Evolutionary conservation across 768 basidiomycete species (phyloP), one percentile per base, ranked within the genome.

Genomic region (Exidia glandulosa): DNA sequence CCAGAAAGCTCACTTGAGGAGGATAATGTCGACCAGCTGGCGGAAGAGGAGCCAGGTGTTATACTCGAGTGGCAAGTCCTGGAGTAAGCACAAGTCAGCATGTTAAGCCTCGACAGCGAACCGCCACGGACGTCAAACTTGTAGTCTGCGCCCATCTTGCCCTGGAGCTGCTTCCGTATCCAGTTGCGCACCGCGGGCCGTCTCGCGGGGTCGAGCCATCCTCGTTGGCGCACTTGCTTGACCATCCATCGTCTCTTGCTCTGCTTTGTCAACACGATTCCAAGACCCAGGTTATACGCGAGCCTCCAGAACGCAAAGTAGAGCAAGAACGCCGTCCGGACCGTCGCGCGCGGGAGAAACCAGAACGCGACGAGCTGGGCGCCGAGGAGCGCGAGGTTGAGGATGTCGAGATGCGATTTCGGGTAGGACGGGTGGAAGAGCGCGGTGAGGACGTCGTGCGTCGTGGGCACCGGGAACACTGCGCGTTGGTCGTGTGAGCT

Each of bases 31-130:
- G 25, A 98, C 95, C n/a, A 84, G 76, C 71, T 96, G 93, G 56
- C 95, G 85, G 72, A 97, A 99, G 61, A 97, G 79, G 32, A 99
- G 78, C 96, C 95, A 99, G 0, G 90, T 83, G 66, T 97, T 98
- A 73, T 95, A 97, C 71, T 97, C 94, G 37, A 92, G 69, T 0
- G 94, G 94, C 16, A 95, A 80, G 57, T 88, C 84, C 91, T 94
- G 62, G 57, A 19, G 60, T 57, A n/a, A 57, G 13, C 27, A 12
- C 29, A 37, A 13, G 37, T 47, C 56, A 45, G 54, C 56, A 57
- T 32, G 41, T 61, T 45, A 60, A 10, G 59, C 50, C 57, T 56
- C 52, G 41, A 5, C 30, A 59, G 23, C 60, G 41, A 52, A 58
- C 57, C 45, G 34, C 16, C 25, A 80, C 84, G 34, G 66, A 92